Conservation (phyloP, 208 protist genomes). For the Leishmania arabica region DNA sequence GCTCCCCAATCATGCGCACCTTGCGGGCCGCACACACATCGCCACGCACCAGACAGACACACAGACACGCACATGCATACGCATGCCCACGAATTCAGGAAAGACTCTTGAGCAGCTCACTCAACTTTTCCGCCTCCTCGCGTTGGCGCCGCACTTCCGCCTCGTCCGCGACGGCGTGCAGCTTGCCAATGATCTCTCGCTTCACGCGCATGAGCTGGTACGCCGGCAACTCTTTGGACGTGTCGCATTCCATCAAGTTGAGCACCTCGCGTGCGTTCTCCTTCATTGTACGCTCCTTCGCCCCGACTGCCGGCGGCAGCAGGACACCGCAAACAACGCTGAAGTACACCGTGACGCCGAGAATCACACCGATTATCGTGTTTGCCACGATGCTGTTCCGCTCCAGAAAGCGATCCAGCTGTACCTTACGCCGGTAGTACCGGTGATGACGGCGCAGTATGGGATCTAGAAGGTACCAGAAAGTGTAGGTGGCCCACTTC, state of each 20-base stretch:
- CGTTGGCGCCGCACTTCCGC: slow-evolving; percentile 68
- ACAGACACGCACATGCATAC: too few species aligned
- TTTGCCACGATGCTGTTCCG: slow-evolving; percentile 66
- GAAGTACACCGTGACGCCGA: slow-evolving; percentile 76
- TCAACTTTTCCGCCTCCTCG: slow-evolving; percentile 60
- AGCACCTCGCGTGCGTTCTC: slow-evolving; percentile 70
- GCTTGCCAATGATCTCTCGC: slow-evolving; percentile 69
- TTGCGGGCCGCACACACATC: too few species aligned
- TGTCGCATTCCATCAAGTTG: slow-evolving; percentile 56
- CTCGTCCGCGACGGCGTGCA: slow-evolving; percentile 67
- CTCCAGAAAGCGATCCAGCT: slow-evolving; percentile 76
- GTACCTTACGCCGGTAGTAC: slow-evolving; percentile 75
- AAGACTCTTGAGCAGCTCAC: slow-evolving; percentile 26
- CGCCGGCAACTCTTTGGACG: slow-evolving; percentile 70
- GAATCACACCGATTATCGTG: slow-evolving; percentile 51
- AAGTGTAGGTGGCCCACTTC: slow-evolving; percentile 81
- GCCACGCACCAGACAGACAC: neutral
- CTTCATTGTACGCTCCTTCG: slow-evolving; percentile 53
- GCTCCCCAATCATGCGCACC: too few species aligned
- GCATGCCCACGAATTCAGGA: slow-evolving; percentile 1
- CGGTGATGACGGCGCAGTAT: slow-evolving; percentile 62
- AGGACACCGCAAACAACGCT: slow-evolving; percentile 36
- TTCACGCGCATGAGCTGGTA: slow-evolving; percentile 77
- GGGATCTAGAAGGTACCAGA: slow-evolving; percentile 80
- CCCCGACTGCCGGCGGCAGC: slow-evolving; percentile 31